Base-by-base conservation (phyloP, 345 rosid species). In the Murraya koenigii region DNA sequence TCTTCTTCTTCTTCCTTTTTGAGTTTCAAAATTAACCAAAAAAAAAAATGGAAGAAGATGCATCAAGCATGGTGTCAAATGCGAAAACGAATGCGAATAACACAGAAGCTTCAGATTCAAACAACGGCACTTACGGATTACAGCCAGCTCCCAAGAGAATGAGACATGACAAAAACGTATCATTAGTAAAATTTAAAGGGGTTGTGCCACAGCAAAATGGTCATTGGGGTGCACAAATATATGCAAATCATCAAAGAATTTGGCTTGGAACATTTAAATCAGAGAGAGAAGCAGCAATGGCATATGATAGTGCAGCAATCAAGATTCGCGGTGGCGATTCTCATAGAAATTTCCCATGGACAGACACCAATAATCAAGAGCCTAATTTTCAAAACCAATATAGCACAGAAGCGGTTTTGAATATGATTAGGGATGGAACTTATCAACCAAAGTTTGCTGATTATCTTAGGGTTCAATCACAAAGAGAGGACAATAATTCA, bases 201-300 rank as follows among this genome's bases (percentile, higher is more conserved):
- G 90, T 90, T 5, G 88, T 89, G 25, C 85, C 84, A 0, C 92
- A 87, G 7, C 86, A 75, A 74, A 87, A 88, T 41, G 94, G 94
- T 23, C 81, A 84, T 32, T 92, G 91, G 91, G 97, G 94, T 0
- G 89, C 91, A 32, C 97, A 90, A 82, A 90, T 90, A 65, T 90
- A 90, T 65, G 85, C 86, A 38, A 84, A 89, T 44, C 89, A 86
- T 72, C 63, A 69, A 17, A 82, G 92, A 59, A 85, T 89, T 26
- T 92, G 97, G 93, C 90, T 92, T 0, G 97, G 94, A 1, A 92
- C 97, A 36, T 92, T 92, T 76, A 89, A 88, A 75, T 76, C 88
- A 6, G 88, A 79, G 47, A 76, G 56, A 28, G 93, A 90, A 69
- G 96, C 96, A 1, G 93, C 96, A 4, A 76, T 85, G 75, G 90